These are phyloP conservation scores for Galerina sulciceps DNA, from an alignment of 768 basidiomycete species.

Conservation along the genomic window DNA sequence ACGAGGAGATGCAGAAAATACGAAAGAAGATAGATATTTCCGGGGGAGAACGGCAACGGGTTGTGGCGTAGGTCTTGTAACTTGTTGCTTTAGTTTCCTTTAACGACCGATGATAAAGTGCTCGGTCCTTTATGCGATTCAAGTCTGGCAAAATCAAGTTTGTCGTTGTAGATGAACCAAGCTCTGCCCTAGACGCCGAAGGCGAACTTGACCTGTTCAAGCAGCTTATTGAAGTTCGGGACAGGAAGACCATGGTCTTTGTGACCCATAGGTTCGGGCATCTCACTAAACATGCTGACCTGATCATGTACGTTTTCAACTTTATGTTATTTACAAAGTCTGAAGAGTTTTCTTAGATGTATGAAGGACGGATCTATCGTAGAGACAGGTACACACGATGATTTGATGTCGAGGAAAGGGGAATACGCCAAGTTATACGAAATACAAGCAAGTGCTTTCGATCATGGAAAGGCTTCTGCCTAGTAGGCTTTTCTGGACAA, in stretches of 20 bases:
- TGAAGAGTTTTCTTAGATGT: slow-evolving; percentile 30
- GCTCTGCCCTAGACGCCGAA: slow-evolving; percentile 57
- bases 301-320: slow-evolving; percentile 49
- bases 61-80: slow-evolving; percentile 46
- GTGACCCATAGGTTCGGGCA: slow-evolving; percentile 61
- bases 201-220: slow-evolving; percentile 54
- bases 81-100: not conserved
- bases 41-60: slow-evolving; percentile 52
- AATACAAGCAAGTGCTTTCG: slow-evolving; percentile 40
- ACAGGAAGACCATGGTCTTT: slow-evolving; percentile 58
- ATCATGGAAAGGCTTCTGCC: not conserved
- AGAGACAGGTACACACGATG: slow-evolving; percentile 43
- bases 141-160: slow-evolving; percentile 45
- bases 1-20: slow-evolving; percentile 26
- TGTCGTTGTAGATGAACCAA: slow-evolving; percentile 62
- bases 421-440: slow-evolving; percentile 46
- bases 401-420: slow-evolving; percentile 40
- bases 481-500: not conserved
- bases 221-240: slow-evolving; percentile 36
- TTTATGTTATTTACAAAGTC: not conserved
- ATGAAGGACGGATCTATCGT: slow-evolving; percentile 47
- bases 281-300: slow-evolving; percentile 52
- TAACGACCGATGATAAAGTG: slow-evolving; percentile 28
- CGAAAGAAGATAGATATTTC: slow-evolving; percentile 35
- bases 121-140: slow-evolving; percentile 50